Evolutionary conservation across 495 filamentous ascomycete species (phyloP).

Genomic region (Penicillium malachiteum): DNA sequence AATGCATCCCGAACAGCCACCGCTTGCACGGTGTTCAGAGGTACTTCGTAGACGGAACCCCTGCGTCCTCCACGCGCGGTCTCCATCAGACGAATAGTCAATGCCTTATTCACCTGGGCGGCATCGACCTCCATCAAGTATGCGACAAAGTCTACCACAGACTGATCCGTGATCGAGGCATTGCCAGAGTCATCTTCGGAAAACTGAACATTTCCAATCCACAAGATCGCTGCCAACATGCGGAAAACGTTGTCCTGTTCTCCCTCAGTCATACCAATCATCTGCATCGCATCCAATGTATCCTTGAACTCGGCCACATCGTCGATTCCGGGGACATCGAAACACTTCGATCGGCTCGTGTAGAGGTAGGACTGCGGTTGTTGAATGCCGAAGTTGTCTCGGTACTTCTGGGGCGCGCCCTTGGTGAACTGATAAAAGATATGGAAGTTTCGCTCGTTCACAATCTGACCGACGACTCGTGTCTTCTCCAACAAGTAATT

Average conservation of each 20-base stretch:
- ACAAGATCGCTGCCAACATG: conserved; percentile 89
- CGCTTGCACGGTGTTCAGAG: conserved; percentile 89
- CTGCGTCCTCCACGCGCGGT: conserved; percentile 79
- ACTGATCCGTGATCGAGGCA: conserved; percentile 79
- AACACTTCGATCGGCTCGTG: conserved; percentile 90
- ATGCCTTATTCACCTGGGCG: conserved; percentile 75
- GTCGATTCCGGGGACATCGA: conserved; percentile 89
- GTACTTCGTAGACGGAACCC: conserved; percentile 86
- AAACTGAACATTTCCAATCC: conserved; percentile 93
- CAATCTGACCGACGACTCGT: conserved; percentile 92
- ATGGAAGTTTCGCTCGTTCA: conserved; percentile 96
- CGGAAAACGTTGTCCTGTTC: conserved; percentile 98
- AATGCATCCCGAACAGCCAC: conserved; percentile 89
- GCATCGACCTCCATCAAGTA: conserved; percentile 90
- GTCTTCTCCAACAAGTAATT: conserved; percentile 97
- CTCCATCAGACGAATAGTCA: conserved; percentile 87
- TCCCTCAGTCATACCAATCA: conserved; percentile 82
- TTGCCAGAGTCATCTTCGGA: conserved; percentile 85
- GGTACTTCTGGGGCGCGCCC: conserved; percentile 80
- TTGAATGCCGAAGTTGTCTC: conserved; percentile 84
- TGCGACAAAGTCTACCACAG: conserved; percentile 88
- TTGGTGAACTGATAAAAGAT: conserved; percentile 99
- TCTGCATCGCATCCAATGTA: conserved; percentile 88
- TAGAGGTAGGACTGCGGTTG: conserved; percentile 93
- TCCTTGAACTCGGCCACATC: conserved; percentile 89